These are phyloP conservation scores for Trifolium fragiferum DNA, from an alignment of 306 rosid species.

Conservation along the genomic window DNA sequence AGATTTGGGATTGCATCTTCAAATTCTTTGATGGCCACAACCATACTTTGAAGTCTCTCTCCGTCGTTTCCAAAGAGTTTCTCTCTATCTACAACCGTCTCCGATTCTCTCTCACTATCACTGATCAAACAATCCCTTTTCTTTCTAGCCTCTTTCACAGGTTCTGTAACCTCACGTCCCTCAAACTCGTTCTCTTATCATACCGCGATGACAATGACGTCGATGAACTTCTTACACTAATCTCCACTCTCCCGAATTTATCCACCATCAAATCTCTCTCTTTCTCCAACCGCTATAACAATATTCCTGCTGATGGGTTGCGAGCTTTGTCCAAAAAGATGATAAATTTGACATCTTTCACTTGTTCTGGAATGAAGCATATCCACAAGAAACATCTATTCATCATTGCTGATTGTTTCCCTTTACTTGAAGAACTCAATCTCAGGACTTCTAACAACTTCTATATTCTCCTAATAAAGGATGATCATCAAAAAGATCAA, in stretches of 20 bases:
- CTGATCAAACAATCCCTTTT: neutral
- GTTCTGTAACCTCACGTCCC: slow-evolving; percentile 35
- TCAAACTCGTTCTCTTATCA: no score
- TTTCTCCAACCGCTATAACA: slow-evolving; percentile 34
- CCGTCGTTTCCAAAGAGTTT: slow-evolving; percentile 60
- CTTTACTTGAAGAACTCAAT: no score
- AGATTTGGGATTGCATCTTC: slow-evolving; percentile 74
- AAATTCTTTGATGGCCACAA: slow-evolving; percentile 5
- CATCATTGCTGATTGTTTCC: no score
- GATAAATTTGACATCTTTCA: slow-evolving; percentile 41
- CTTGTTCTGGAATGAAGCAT: slow-evolving; percentile 38
- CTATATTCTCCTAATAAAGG: no score
- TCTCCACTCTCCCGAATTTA: slow-evolving; percentile 41
- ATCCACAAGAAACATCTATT: no score
- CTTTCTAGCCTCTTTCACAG: slow-evolving; percentile 41
- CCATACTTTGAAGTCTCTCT: slow-evolving; percentile 43
- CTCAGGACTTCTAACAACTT: no score
- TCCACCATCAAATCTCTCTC: slow-evolving; percentile 41
- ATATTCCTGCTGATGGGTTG: slow-evolving; percentile 46
- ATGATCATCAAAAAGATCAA: no score
- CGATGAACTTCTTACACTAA: slow-evolving; percentile 42
- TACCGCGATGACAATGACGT: slow-evolving; percentile 2
- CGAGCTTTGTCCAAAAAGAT: slow-evolving; percentile 34
- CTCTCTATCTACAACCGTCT: slow-evolving; percentile 55
- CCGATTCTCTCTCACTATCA: slow-evolving; percentile 42